Evolutionary conservation across 2,329 filamentous ascomycete species (phyloP), one percentile per base, ranked within the genome.

Genomic region (Talaromyces sp.): DNA sequence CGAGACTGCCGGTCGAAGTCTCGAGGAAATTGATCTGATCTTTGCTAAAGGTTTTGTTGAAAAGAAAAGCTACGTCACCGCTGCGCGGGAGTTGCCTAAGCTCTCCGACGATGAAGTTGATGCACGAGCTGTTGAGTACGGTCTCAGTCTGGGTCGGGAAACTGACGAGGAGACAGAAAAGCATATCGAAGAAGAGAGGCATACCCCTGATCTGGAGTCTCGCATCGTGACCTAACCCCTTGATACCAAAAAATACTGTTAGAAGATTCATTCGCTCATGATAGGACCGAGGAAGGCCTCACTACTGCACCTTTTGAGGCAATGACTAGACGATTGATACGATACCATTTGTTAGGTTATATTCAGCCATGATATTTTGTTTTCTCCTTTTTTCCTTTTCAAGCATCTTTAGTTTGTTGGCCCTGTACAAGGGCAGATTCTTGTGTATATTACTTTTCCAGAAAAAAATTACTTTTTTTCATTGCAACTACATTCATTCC

Each of bases 11-110:
- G 76, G 75, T 58, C 73, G 75, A 53, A 74, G 72, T 54, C 68
- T 80, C 26, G 77, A 80, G 61, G 76, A 79, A 64, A 76, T 79
- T 57, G 75, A 78, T 64, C 64, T 78, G 8, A 77, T 78, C 61
- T 78, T 78, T 60, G 74, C 77, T 60, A 78, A 80, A 76, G 75
- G 75, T 4, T 74, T 69, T 56, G 66, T 69, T 29, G 77, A 80
- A 63, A 77, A 75, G 41, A 78, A 76, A 55, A 75, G 69, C 66
- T 75, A 75, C 41, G 73, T 76, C 49, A 64, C 58, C 35, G 74
- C 73, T 5, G 62, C 74, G 8, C 61, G 64, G 21, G 68, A 73
- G 27, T 63, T 76, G 54, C 74, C 74, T 7, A 70, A 68, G 60
- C 70, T 75, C 14, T 63, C 63, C 0, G 72, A 76, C 32, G 71